phyloP scores from a whole-genome alignment of 2,329 filamentous ascomycete genomes.

The Colletotrichum godetiae region DNA sequence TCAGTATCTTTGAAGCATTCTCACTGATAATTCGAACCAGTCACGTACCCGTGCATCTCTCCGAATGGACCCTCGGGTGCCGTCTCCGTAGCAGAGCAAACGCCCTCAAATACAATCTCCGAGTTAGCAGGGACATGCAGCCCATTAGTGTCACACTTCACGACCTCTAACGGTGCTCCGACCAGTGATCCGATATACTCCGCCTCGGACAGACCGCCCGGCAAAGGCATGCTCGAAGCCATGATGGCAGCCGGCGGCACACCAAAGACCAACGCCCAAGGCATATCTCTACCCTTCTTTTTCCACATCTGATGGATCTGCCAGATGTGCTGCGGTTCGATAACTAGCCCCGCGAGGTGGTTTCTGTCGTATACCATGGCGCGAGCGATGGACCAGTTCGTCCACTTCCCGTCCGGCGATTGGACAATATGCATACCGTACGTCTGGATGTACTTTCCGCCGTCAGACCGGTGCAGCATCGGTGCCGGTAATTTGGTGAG shows the following conservation, averaged over 20 bases:
- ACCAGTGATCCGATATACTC: constrained; percentile 60
- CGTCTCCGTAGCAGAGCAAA: constrained; percentile 54
- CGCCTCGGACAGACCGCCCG: constrained; percentile 58
- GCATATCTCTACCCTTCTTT: constrained; percentile 55
- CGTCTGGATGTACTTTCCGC: constrained; percentile 62
- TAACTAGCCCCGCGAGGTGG: constrained; percentile 53
- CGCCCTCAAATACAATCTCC: constrained; percentile 64
- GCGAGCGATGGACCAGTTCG: constrained; percentile 57
- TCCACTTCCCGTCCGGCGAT: constrained; percentile 58
- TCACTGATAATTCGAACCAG: background rate
- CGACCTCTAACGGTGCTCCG: constrained; percentile 56
- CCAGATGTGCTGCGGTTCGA: constrained; percentile 58
- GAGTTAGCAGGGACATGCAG: constrained; percentile 59
- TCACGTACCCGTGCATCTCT: constrained; percentile 46
- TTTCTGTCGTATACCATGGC: constrained; percentile 59
- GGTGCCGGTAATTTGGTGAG: constrained; percentile 55
- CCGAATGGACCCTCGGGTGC: constrained; percentile 61
- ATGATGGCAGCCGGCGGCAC: constrained; percentile 62
- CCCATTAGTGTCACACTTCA: constrained; percentile 64
- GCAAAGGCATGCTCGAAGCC: constrained; percentile 60
- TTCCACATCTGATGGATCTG: constrained; percentile 60
- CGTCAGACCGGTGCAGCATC: constrained; percentile 55
- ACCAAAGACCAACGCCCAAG: constrained; percentile 59
- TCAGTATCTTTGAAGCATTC: background rate
- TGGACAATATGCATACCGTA: constrained; percentile 61